Evolutionary conservation across 208 protist species (phyloP).

Genomic region (Leishmania amazonensis): DNA sequence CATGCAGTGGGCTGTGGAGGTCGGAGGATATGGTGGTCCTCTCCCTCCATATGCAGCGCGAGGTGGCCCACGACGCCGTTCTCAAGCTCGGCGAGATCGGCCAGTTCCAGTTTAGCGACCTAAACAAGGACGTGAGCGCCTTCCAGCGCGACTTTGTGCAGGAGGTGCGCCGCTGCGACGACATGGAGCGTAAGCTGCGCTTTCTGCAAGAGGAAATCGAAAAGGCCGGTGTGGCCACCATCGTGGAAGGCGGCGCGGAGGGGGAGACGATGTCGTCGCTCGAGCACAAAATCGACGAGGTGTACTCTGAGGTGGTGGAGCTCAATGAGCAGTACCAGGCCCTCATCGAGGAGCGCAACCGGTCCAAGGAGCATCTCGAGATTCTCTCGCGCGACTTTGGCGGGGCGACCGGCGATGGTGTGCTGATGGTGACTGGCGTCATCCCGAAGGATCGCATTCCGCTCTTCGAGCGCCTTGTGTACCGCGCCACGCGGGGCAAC

Average conservation of each 20-base stretch:
- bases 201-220: constrained; percentile 94
- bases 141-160: constrained; percentile 97
- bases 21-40: constrained; percentile 98
- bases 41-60: constrained; percentile 97
- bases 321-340: constrained; percentile 90
- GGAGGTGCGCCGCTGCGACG: constrained; percentile 97
- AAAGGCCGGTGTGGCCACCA: constrained; percentile 60
- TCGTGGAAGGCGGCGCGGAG: constrained; percentile 46
- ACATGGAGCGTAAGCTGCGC: constrained; percentile 96
- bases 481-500: constrained; percentile 97
- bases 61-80: constrained; percentile 96
- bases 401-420: constrained; percentile 48
- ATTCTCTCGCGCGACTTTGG: constrained; percentile 78
- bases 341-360: constrained; percentile 83
- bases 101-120: constrained; percentile 96
- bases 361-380: constrained; percentile 80
- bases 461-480: constrained; percentile 95
- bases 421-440: constrained; percentile 95
- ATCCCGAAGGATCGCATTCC: constrained; percentile 88
- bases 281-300: constrained; percentile 91
- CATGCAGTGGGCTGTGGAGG: constrained; percentile 92
- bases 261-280: constrained; percentile 85
- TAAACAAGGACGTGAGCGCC: constrained; percentile 92
- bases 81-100: constrained; percentile 96
- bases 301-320: constrained; percentile 92